A percentile compares a stretch with the other conserved stretches of the same genome.
Evolutionary conservation across 768 basidiomycete genomes (phyloP).

Genomic region (Lactarius deliciosus): DNA sequence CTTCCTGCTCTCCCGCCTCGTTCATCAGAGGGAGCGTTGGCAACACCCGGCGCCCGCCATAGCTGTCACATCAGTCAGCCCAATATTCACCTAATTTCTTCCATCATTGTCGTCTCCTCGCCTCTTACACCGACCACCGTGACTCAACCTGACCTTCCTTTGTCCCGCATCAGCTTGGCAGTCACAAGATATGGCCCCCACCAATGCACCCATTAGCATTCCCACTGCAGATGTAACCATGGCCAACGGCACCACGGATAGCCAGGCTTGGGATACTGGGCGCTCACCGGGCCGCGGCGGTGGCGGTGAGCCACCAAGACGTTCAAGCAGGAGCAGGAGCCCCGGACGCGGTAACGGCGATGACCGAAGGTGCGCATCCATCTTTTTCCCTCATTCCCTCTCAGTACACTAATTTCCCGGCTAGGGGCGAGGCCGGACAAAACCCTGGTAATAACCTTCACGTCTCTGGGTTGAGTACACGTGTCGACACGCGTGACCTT

Average conservation of each 20-base stretch:
- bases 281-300: slow-evolving; percentile 47
- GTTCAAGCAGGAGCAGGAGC: slow-evolving; percentile 79
- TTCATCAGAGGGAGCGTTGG: slow-evolving; percentile 29
- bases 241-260: slow-evolving; percentile 49
- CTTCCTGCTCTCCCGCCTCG: slow-evolving; percentile 29
- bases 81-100: slow-evolving; percentile 30
- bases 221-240: slow-evolving; percentile 50
- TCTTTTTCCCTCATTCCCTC: neutral
- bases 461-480: slow-evolving; percentile 57
- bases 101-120: slow-evolving; percentile 35
- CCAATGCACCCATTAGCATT: slow-evolving; percentile 62
- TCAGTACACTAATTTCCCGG: slow-evolving; percentile 4
- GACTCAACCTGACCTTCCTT: slow-evolving; percentile 46
- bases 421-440: slow-evolving; percentile 38
- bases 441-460: slow-evolving; percentile 70
- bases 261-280: slow-evolving; percentile 56
- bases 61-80: slow-evolving; percentile 27
- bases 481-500: slow-evolving; percentile 79
- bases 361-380: slow-evolving; percentile 53
- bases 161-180: slow-evolving; percentile 69
- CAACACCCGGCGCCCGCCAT: slow-evolving; percentile 28
- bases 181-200: slow-evolving; percentile 74
- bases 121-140: slow-evolving; percentile 30
- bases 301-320: slow-evolving; percentile 53
- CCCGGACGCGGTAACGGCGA: slow-evolving; percentile 50